Base-by-base conservation (phyloP, 805 yeast genomes). In the Sugiyamaella marilandica region DNA sequence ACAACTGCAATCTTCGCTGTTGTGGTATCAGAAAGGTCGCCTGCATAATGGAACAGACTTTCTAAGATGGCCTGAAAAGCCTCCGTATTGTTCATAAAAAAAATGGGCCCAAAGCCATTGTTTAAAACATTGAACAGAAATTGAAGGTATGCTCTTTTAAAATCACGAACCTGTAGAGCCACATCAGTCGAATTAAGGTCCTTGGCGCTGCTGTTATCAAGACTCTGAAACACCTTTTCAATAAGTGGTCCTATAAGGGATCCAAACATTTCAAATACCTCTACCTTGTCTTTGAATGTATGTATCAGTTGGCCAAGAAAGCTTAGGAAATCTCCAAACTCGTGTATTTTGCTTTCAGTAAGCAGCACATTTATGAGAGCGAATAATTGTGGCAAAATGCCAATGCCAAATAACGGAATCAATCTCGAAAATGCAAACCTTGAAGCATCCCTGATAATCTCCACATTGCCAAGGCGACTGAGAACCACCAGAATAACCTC, bases 221-320 rank as follows among this genome's bases (percentile, higher is more conserved):
- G 66, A 54, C 76, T 72, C 31, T 70, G 73, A 60, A 83, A 81
- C 8, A 86, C 75, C 62, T 86, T 86, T 49, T 74, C 74, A 29
- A 86, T 71, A 47, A 91, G 75, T n/a, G 97, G 96, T 0, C 86
- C 73, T 53, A 89, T 66, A 55, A 94, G 72, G 52, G 83, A 83
- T 62, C 85, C 82, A 57, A 92, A 74, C 69, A 92, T 73, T 60
- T 82, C 82, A 67, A 87, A 89, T 50, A 90, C 81, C 43, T 75
- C 77, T 41, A 79, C 82, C 59, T 87, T 84, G 45, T 74, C 74
- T 62, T 81, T 79, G 70, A 84, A 89, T 58, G 76, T 79, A 66
- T 92, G 97, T 49, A 86, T 80, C 56, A 94, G 79, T 70, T 94
- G 98, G 4, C 95, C 91, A 56, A 94, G 71, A 66, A 94, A 92